These are phyloP conservation scores for Taphrina pruni DNA, from an alignment of 1,139 yeast species.

Conservation along the genomic window DNA sequence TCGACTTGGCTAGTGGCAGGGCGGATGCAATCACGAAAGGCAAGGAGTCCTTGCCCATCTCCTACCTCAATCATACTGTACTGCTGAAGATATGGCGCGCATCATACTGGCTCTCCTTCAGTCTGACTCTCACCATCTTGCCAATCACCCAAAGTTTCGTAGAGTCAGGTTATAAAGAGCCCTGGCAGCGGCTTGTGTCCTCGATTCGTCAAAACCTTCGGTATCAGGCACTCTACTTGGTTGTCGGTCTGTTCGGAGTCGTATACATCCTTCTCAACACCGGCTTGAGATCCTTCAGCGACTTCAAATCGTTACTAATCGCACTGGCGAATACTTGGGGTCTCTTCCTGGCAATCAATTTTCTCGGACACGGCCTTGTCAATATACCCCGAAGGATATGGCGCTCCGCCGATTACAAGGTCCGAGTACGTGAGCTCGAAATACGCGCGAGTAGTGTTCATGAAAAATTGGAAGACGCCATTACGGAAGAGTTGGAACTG, in stretches of 20 bases:
- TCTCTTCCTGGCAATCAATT: conserved; percentile 74
- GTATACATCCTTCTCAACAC: conserved; percentile 67
- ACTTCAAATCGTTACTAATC: conserved; percentile 65
- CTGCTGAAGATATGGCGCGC: conserved; percentile 69
- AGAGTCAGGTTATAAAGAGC: conserved; percentile 68
- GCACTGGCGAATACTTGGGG: conserved; percentile 84
- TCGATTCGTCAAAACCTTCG: conserved; percentile 64
- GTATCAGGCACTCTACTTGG: conserved; percentile 66
- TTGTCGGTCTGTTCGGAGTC: conserved; percentile 61
- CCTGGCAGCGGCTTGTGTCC: conserved; percentile 58
- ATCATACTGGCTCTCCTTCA: conserved; percentile 80
- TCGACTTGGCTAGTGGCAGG: conserved; percentile 56
- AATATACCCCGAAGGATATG: conserved; percentile 62
- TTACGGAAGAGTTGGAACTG: conserved; percentile 67
- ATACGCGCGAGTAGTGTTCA: conserved; percentile 63
- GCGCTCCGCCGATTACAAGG: conserved; percentile 49
- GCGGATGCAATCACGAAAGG: conserved; percentile 4
- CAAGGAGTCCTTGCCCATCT: conserved; percentile 47
- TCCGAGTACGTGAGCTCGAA: conserved; percentile 57
- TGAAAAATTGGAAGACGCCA: conserved; percentile 70
- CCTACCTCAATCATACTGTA: conserved; percentile 49
- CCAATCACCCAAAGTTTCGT: conserved; percentile 77
- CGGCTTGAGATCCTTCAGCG: conserved; percentile 54
- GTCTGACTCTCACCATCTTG: conserved; percentile 71
- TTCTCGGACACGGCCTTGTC: conserved; percentile 82